Conservation (phyloP, 164 flowering plant species). For the Umbellularia californica region DNA sequence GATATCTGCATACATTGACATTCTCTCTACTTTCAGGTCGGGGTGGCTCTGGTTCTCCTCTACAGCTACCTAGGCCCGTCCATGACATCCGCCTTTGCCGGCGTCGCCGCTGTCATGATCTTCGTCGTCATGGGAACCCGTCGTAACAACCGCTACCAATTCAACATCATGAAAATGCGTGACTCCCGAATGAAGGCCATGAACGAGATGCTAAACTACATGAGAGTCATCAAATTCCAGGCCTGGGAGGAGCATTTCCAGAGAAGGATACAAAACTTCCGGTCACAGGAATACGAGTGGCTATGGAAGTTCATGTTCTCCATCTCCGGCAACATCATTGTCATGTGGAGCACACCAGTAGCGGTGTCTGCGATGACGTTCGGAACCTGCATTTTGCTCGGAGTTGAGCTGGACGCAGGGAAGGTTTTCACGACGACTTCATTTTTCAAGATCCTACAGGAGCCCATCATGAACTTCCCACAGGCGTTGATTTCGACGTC, state of each 20-base stretch:
- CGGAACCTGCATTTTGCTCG: slow-evolving; percentile 14
- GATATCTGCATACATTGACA: too few relatives aligned
- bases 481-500: slow-evolving; percentile 81
- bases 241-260: slow-evolving; percentile 94
- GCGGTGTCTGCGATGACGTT: slow-evolving; percentile 53
- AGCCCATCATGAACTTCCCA: slow-evolving; percentile 82
- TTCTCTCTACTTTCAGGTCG: slow-evolving; percentile 11
- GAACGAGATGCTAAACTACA: slow-evolving; percentile 84
- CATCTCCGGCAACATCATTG: slow-evolving; percentile 52
- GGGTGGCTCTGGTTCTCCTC: slow-evolving; percentile 58
- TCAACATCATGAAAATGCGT: slow-evolving; percentile 58
- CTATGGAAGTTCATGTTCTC: slow-evolving; percentile 70
- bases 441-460: slow-evolving; percentile 76
- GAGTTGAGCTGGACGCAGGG: slow-evolving; percentile 10
- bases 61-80: slow-evolving; percentile 56
- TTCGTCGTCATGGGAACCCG: slow-evolving; percentile 50
- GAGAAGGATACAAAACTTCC: slow-evolving; percentile 51
- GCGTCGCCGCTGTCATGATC: slow-evolving; percentile 38
- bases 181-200: slow-evolving; percentile 88
- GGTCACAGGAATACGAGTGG: slow-evolving; percentile 72
- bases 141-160: slow-evolving; percentile 54
- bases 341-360: slow-evolving; percentile 78
- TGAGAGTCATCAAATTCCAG: slow-evolving; percentile 93
- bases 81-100: slow-evolving; percentile 42
- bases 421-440: slow-evolving; percentile 72